Percentiles rank a stretch among this genome's conserved stretches.
These are phyloP conservation scores for Leptomonas pyrrhocoris DNA, from an alignment of 208 protist species.

Conservation along the genomic window DNA sequence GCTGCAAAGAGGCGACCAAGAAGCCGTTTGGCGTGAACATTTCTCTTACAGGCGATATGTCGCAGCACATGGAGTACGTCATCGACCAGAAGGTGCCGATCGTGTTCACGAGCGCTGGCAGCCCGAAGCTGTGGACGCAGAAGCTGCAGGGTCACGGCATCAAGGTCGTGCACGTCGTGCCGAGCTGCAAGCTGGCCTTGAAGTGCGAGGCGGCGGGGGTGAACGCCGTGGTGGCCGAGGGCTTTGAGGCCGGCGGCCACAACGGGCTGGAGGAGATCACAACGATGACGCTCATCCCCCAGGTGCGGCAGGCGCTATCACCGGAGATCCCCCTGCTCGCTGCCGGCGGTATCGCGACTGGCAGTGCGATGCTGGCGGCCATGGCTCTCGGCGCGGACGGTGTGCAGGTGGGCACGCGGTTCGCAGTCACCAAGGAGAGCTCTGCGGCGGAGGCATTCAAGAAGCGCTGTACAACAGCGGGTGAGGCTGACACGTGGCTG, in stretches of 20 bases:
- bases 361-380: conserved; percentile 56
- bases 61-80: conserved; percentile 56
- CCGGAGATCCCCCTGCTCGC: conserved; percentile 77
- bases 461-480: conserved; percentile 35
- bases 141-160: conserved; percentile 71
- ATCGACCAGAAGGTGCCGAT: conserved; percentile 86
- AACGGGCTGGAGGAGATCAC: conserved; percentile 73
- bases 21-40: conserved; percentile 90
- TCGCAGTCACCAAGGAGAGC: conserved; percentile 72
- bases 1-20: conserved; percentile 42
- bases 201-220: conserved; percentile 76
- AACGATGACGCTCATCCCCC: conserved; percentile 68
- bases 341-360: conserved; percentile 70
- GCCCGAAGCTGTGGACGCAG: conserved; percentile 72
- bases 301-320: conserved; percentile 52
- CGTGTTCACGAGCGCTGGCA: conserved; percentile 88
- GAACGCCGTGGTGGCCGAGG: conserved; percentile 80
- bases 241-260: conserved; percentile 80
- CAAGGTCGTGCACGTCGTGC: conserved; percentile 82
- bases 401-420: conserved; percentile 80
- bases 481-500: conserved; percentile 64
- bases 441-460: conserved; percentile 58
- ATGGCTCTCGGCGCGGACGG: conserved; percentile 82
- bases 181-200: conserved; percentile 73
- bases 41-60: conserved; percentile 43